Evolutionary conservation across 352 stramenopile species (phyloP).

Genomic region (Phytophthora vignae): DNA sequence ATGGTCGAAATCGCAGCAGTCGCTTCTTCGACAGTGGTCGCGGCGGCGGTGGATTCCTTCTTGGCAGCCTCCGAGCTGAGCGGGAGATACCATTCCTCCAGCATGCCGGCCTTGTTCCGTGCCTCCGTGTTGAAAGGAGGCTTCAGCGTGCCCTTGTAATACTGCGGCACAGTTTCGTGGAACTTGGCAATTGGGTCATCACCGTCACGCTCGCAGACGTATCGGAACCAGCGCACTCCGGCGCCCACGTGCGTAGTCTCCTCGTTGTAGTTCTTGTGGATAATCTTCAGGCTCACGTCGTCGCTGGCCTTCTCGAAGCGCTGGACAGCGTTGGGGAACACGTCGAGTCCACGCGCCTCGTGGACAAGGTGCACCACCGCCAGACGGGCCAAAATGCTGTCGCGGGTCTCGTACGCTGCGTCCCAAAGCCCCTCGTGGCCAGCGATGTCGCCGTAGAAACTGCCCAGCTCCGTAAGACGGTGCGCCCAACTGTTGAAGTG

Average conservation of each 20-base stretch:
- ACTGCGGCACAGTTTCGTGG: slow-evolving; percentile 55
- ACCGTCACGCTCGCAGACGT: slow-evolving; percentile 44
- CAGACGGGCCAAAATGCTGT: slow-evolving; percentile 46
- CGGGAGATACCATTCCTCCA: slow-evolving; percentile 57
- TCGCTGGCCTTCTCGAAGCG: slow-evolving; percentile 60
- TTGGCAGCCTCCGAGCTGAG: slow-evolving; percentile 33
- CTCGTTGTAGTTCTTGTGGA: slow-evolving; percentile 61
- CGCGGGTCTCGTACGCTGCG: slow-evolving; percentile 53
- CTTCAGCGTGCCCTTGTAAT: slow-evolving; percentile 62
- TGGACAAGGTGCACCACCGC: slow-evolving; percentile 68
- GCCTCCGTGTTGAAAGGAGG: slow-evolving; percentile 68
- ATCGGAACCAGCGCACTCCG: slow-evolving; percentile 55
- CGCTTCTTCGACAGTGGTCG: slow-evolving; percentile 13
- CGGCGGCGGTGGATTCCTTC: slow-evolving; percentile 5
- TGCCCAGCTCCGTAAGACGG: slow-evolving; percentile 54
- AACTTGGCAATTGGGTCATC: slow-evolving; percentile 50
- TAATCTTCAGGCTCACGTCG: slow-evolving; percentile 45
- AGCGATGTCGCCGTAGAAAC: slow-evolving; percentile 58
- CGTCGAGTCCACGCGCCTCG: slow-evolving; percentile 65
- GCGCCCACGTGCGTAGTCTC: slow-evolving; percentile 59
- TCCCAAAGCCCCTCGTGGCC: slow-evolving; percentile 65
- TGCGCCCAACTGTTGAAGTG: slow-evolving; percentile 63
- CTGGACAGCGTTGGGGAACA: slow-evolving; percentile 54
- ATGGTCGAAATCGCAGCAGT: slow-evolving; percentile 23
- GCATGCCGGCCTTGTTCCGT: slow-evolving; percentile 52